Evolutionary conservation across 73 alveolate genomes (phyloP).

Genomic region (Diophrys sp.): DNA sequence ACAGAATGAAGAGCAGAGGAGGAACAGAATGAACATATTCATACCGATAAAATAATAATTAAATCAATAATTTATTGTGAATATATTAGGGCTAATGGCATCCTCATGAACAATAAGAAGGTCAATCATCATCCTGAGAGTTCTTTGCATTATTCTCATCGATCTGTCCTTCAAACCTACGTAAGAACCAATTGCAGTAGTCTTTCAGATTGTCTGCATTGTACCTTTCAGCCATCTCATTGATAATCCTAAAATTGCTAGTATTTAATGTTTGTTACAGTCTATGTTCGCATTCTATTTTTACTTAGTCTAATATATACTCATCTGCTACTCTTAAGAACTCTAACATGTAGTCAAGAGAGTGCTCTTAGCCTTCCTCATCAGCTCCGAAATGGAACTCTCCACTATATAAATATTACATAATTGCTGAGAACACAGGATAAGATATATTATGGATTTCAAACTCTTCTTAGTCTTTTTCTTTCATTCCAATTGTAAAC

Average conservation of each 20-base stretch:
- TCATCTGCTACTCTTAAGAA: conserved; percentile 73
- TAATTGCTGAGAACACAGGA: conserved; percentile 44
- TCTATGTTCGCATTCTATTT: conserved; percentile 49
- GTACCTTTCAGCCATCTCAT: conserved; percentile 52
- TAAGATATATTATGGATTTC: conserved; percentile 46
- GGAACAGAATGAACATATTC: too few relatives aligned
- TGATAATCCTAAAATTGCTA: conserved; percentile 25
- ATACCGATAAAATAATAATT: too few relatives aligned
- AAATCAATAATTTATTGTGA: too few relatives aligned
- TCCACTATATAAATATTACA: conserved; percentile 65
- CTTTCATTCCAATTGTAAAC: conserved; percentile 69
- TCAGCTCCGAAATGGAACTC: conserved; percentile 65
- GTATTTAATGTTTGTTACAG: conserved; percentile 19
- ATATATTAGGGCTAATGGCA: too few relatives aligned
- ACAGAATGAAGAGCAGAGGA: too few relatives aligned
- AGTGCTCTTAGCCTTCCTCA: conserved; percentile 49
- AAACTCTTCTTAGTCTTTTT: conserved; percentile 36
- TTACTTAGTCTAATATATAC: conserved; percentile 63
- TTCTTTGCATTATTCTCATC: too few relatives aligned
- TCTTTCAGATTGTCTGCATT: conserved; percentile 60
- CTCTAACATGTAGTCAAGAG: conserved; percentile 53
- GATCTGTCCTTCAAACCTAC: conserved; percentile 5
- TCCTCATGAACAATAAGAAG: too few relatives aligned
- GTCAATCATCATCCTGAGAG: too few relatives aligned
- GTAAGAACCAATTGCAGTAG: conserved; percentile 69